Evolutionary conservation across 1,284 basidiomycete genomes (phyloP).

Genomic region (Cutaneotrichosporon sp.): DNA sequence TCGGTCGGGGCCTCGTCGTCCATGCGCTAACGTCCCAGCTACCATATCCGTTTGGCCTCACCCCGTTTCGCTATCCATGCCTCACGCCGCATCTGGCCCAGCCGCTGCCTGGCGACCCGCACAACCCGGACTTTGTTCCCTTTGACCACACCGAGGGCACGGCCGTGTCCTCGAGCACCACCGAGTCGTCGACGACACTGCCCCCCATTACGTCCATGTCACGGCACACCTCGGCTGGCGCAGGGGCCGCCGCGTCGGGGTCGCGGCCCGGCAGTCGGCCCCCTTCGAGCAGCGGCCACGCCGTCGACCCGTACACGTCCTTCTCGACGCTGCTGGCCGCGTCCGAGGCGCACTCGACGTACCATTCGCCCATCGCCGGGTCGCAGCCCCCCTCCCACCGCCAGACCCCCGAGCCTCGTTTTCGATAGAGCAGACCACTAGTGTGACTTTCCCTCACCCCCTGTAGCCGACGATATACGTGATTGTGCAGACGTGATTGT

Average conservation of each 20-base stretch:
- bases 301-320: background rate
- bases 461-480: no score
- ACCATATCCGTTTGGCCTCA: slow-evolving; percentile 33
- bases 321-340: slow-evolving; percentile 7
- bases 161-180: background rate
- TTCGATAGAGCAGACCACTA: no score
- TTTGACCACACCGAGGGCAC: slow-evolving; percentile 24
- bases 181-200: background rate
- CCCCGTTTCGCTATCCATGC: slow-evolving; percentile 36
- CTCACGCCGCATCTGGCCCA: slow-evolving; percentile 22
- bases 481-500: no score
- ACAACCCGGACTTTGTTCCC: slow-evolving; percentile 24
- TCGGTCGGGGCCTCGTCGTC: background rate
- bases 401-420: background rate
- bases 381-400: background rate
- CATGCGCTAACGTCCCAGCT: background rate
- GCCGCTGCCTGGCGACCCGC: slow-evolving; percentile 31
- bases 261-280: background rate
- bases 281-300: background rate
- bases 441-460: no score
- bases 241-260: background rate
- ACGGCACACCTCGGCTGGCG: background rate
- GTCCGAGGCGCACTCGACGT: slow-evolving; percentile 3
- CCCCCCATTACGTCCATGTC: background rate
- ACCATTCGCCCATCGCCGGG: background rate